phyloP scores from a whole-genome alignment of 768 basidiomycete genomes.

The Tulasnella sp. region DNA sequence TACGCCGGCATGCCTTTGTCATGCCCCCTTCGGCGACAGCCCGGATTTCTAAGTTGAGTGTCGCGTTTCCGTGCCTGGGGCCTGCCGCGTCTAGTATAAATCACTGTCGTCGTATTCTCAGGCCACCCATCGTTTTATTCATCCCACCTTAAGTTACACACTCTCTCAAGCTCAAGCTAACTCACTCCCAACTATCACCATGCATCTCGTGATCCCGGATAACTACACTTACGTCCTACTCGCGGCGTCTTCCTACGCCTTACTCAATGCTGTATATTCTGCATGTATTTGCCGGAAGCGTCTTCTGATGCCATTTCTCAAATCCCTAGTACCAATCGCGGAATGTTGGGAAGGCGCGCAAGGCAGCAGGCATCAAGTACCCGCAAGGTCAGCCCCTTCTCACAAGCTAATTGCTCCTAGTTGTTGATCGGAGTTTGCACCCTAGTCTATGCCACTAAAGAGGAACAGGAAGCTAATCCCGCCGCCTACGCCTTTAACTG shows the following conservation, averaged over 20 bases:
- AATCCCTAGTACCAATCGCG: background rate
- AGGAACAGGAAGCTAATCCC: background rate
- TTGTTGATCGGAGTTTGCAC: background rate
- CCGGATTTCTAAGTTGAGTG: too few species aligned
- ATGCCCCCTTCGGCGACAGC: too few species aligned
- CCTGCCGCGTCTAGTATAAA: too few species aligned
- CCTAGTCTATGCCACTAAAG: slow-evolving; percentile 12
- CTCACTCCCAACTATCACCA: background rate
- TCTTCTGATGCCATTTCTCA: background rate
- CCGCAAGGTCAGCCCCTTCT: background rate
- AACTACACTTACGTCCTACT: slow-evolving; percentile 3
- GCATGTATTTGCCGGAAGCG: background rate
- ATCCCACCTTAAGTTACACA: too few species aligned
- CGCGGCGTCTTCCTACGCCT: slow-evolving; percentile 5
- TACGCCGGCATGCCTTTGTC: too few species aligned
- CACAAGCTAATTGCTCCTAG: background rate
- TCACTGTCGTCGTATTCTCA: too few species aligned
- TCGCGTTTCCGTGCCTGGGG: too few species aligned
- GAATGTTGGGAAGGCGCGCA: background rate
- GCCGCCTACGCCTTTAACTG: slow-evolving; percentile 5
- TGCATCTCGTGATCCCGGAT: slow-evolving; percentile 4
- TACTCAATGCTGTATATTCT: background rate
- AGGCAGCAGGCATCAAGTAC: slow-evolving; percentile 6
- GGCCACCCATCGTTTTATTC: too few species aligned
- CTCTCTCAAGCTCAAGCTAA: background rate